Evolutionary conservation across 176 grass and related monocot genomes (phyloP).

Genomic region (Zea mays): DNA sequence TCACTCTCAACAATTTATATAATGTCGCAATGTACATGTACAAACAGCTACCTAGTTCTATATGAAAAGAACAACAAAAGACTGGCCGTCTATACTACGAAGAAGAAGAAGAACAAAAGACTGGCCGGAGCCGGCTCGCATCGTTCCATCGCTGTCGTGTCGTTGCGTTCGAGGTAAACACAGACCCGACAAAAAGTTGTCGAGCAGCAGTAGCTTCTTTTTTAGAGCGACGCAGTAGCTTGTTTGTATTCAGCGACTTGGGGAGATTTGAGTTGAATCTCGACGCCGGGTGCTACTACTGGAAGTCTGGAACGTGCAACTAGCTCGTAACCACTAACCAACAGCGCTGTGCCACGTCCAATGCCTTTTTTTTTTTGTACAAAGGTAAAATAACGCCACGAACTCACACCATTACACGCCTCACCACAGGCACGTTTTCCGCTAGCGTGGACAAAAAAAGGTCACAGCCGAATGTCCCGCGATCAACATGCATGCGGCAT

Average conservation of each 20-base stretch:
- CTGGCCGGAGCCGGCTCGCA: neutral
- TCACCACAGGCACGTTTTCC: no score
- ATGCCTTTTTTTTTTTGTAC: neutral
- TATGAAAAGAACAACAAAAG: no score
- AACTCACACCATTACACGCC: no score
- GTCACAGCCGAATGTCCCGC: neutral
- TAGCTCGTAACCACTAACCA: neutral
- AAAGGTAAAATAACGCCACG: no score
- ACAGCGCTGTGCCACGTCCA: slow-evolving; percentile 7
- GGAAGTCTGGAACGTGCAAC: neutral
- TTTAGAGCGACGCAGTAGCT: no score
- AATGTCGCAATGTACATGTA: no score
- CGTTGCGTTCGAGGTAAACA: slow-evolving; percentile 48
- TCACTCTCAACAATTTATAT: no score
- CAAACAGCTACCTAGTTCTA: no score
- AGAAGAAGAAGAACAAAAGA: no score
- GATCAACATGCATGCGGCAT: no score
- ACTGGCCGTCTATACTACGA: no score
- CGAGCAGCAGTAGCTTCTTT: neutral
- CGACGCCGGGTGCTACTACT: neutral
- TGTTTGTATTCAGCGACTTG: neutral
- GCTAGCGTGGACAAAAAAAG: neutral
- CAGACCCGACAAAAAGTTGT: slow-evolving; percentile 17
- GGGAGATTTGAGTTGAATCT: neutral
- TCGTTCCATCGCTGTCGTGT: slow-evolving; percentile 24